phyloP scores from a whole-genome alignment of 495 filamentous ascomycete species.

The Entonaema liquescens region DNA sequence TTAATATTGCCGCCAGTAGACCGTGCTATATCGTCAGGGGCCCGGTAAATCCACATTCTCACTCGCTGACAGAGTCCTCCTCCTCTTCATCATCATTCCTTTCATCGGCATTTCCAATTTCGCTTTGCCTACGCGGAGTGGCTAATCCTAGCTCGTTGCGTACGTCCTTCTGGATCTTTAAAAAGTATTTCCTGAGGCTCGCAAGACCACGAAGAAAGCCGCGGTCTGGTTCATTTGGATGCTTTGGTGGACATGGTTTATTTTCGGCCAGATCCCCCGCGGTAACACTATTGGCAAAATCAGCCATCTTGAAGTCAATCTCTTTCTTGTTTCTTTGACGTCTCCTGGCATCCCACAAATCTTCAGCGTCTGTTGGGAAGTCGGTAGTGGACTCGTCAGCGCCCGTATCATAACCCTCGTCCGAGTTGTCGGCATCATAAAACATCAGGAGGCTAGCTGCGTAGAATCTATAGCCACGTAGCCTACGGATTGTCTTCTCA shows the following conservation, averaged over 20 bases:
- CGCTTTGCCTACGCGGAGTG: constrained; percentile 47
- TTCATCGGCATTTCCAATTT: constrained; percentile 51
- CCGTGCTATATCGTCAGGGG: background rate
- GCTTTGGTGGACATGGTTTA: constrained; percentile 79
- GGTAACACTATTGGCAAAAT: constrained; percentile 97
- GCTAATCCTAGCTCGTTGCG: constrained; percentile 61
- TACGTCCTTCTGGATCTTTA: constrained; percentile 84
- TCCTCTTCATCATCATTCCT: constrained; percentile 46
- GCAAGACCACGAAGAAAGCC: constrained; percentile 90
- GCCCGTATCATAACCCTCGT: constrained; percentile 59
- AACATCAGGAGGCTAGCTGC: constrained; percentile 93
- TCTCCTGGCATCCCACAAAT: constrained; percentile 44
- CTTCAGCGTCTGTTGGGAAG: constrained; percentile 61
- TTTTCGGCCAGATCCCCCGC: constrained; percentile 74
- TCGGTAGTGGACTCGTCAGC: constrained; percentile 59
- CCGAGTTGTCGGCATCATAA: constrained; percentile 78
- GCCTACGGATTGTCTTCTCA: constrained; percentile 79
- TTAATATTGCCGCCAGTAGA: background rate
- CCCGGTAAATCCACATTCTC: background rate
- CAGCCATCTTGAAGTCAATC: constrained; percentile 95
- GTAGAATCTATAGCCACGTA: constrained; percentile 93
- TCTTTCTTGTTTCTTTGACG: constrained; percentile 54
- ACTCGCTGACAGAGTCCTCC: constrained; percentile 51
- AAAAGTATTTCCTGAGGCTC: constrained; percentile 83
- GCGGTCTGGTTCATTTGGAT: constrained; percentile 81